These are phyloP conservation scores for Zygosaccharomyces siamensis DNA, from an alignment of 805 yeast species.

Conservation along the genomic window DNA sequence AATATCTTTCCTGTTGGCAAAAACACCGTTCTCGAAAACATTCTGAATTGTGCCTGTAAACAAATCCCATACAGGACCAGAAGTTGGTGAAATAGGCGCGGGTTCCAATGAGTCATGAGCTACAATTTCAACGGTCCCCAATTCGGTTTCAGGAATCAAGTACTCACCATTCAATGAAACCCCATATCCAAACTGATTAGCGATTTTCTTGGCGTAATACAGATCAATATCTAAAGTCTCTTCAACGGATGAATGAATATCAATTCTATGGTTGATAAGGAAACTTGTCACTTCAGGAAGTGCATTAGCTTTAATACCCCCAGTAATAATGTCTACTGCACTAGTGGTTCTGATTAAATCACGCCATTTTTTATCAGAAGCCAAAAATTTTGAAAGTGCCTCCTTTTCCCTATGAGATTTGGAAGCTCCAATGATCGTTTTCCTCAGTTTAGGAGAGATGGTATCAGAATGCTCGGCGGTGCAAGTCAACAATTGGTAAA, in stretches of 20 bases:
- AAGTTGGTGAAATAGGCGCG: slow-evolving; percentile 50
- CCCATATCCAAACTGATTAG: slow-evolving; percentile 44
- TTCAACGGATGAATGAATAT: slow-evolving; percentile 42
- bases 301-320: slow-evolving; percentile 66
- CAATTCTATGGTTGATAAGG: slow-evolving; percentile 53
- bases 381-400: not conserved
- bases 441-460: slow-evolving; percentile 18
- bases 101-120: slow-evolving; percentile 39
- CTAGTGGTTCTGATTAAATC: slow-evolving; percentile 41
- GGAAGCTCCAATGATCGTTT: slow-evolving; percentile 34
- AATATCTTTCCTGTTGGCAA: slow-evolving; percentile 18
- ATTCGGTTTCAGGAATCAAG: slow-evolving; percentile 19
- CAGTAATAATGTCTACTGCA: slow-evolving; percentile 56
- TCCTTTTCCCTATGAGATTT: not conserved
- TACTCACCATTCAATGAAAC: slow-evolving; percentile 37
- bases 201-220: slow-evolving; percentile 37
- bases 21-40: slow-evolving; percentile 49
- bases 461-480: slow-evolving; percentile 46
- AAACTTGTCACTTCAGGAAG: slow-evolving; percentile 55
- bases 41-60: slow-evolving; percentile 61
- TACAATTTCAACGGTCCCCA: slow-evolving; percentile 43
- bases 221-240: slow-evolving; percentile 38
- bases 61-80: slow-evolving; percentile 44
- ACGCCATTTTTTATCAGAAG: not conserved
- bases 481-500: slow-evolving; percentile 53